Base-by-base conservation (phyloP, 352 stramenopile genomes). In the Globisporangium cystogenes region DNA sequence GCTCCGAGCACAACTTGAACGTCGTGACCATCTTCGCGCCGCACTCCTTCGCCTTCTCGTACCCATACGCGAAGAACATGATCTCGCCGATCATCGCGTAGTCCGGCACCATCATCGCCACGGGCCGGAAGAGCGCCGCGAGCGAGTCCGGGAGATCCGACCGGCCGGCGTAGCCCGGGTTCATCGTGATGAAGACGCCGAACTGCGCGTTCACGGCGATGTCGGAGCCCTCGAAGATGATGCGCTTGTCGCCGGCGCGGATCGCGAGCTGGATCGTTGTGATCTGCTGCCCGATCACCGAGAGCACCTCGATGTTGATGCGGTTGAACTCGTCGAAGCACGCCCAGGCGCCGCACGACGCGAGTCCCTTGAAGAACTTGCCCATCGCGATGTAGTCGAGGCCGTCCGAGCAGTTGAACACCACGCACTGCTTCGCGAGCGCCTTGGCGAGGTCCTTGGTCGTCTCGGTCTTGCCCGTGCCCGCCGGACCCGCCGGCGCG, bases 241-340 rank as follows among this genome's bases (percentile, higher is more conserved):
- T 96, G 0, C 90, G 67, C 57, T 96, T 90, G 45, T 95, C 78
- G 40, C 84, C 71, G 18, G 86, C 81, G 18, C 84, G 74, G 62
- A 96, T 96, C 6, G 86, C 93, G 35, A 96, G 83, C 58, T 92
- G 82, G 26, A 94, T 72, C 14, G 84, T 94, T 14, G 78, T 91
- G 21, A 94, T 74, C 74, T 94, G 84, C 57, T 94, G 84, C 0
- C 82, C 84, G 44, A 94, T 87, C 50, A 94, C 84, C 0, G 82
- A 93, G 23, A 94, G 41, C 20, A 96, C 87, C 64, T 98, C 93
- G 29, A 98, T 97, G 45, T 98, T 95, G 58, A 98, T 98, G 15
- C 93, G 90, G 57, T 98, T 98, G 67, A 98, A 98, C 74, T 98
- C 93, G 44, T 98, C 93, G 47, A 98, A 98, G 58, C 93, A 98